These are phyloP conservation scores for Hypoxylon sp. DNA, from an alignment of 2,329 filamentous ascomycete genomes.

Conservation along the genomic window DNA sequence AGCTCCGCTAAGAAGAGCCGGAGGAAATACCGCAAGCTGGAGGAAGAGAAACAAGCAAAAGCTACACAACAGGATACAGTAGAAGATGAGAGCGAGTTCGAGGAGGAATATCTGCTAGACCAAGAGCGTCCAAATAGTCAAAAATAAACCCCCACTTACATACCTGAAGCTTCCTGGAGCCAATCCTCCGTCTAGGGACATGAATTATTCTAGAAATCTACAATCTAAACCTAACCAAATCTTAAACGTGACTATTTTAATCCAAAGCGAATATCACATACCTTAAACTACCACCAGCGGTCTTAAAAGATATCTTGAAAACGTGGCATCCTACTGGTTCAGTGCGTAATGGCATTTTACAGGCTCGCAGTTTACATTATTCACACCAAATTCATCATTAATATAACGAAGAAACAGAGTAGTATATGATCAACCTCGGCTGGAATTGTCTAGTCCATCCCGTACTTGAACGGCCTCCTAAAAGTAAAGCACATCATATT, in stretches of 20 bases:
- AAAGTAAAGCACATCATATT: slow-evolving; percentile 66
- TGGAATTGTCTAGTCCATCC: slow-evolving; percentile 65
- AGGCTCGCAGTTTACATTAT: slow-evolving; percentile 47
- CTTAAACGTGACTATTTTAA: not conserved
- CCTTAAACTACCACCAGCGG: slow-evolving; percentile 32
- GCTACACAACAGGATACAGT: slow-evolving; percentile 47
- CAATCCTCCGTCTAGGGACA: not conserved
- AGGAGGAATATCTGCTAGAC: slow-evolving; percentile 14
- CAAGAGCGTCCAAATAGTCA: not conserved
- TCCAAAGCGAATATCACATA: slow-evolving; percentile 5
- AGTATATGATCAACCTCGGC: slow-evolving; percentile 71
- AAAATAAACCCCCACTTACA: not conserved
- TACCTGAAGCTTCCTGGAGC: not conserved
- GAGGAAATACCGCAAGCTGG: slow-evolving; percentile 80
- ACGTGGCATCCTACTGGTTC: slow-evolving; percentile 49
- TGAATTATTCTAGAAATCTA: not conserved
- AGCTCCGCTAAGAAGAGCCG: slow-evolving; percentile 86
- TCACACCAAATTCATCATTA: slow-evolving; percentile 52
- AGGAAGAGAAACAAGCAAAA: slow-evolving; percentile 61
- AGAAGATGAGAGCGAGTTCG: slow-evolving; percentile 38
- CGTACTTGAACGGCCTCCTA: slow-evolving; percentile 65
- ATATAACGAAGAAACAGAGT: slow-evolving; percentile 62
- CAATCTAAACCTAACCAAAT: not conserved
- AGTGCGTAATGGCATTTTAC: slow-evolving; percentile 43
- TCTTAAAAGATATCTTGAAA: slow-evolving; percentile 43